Evolutionary conservation across 2,329 filamentous ascomycete genomes (phyloP).

Genomic region (Trichophyton mentagrophytes): DNA sequence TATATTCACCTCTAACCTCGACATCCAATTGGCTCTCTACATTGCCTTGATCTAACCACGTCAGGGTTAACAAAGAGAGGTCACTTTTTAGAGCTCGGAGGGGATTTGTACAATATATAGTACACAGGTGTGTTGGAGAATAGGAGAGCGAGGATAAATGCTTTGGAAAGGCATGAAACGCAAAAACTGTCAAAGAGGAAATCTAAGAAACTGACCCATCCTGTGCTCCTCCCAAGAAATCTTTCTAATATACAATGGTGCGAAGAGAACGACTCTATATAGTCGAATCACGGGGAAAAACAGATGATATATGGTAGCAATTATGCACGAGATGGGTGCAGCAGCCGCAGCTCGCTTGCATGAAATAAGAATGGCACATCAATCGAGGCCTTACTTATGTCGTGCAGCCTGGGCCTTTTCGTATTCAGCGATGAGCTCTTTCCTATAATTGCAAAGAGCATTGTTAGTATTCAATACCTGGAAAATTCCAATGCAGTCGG

Average conservation of each 20-base stretch:
- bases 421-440: slow-evolving; percentile 55
- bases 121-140: background rate
- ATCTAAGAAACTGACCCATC: background rate
- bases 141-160: background rate
- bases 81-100: background rate
- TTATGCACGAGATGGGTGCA: background rate
- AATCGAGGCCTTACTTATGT: slow-evolving; percentile 45
- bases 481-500: background rate
- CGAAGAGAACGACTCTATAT: slow-evolving; percentile 14
- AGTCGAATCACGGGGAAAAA: background rate
- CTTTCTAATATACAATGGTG: slow-evolving; percentile 15
- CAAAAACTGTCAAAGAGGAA: background rate
- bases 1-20: too few species aligned
- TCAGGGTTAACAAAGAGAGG: background rate
- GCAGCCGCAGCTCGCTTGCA: background rate
- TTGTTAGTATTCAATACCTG: background rate
- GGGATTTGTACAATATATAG: background rate
- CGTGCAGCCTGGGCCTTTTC: slow-evolving; percentile 54
- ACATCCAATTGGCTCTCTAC: background rate
- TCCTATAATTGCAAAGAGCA: slow-evolving; percentile 26
- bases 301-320: background rate
- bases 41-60: background rate
- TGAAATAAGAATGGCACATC: background rate
- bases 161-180: background rate
- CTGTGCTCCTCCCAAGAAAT: slow-evolving; percentile 8